These are phyloP conservation scores for Pseudopyricularia cyperi DNA, from an alignment of 2,329 filamentous ascomycete species.

Conservation along the genomic window DNA sequence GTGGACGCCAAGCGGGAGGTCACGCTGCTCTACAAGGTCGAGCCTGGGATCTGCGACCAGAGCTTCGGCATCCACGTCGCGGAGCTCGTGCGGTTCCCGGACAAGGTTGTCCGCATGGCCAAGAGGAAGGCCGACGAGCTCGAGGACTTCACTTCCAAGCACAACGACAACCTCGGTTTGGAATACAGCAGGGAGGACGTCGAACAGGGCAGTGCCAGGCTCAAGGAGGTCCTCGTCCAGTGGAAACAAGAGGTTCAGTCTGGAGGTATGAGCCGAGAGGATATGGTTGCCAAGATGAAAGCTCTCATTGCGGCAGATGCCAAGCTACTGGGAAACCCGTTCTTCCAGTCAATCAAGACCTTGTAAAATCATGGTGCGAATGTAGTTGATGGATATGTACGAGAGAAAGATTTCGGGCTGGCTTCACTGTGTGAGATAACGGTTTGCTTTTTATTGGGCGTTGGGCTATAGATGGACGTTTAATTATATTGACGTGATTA, in stretches of 20 bases:
- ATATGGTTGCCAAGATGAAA: slow-evolving; percentile 67
- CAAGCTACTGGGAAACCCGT: slow-evolving; percentile 49
- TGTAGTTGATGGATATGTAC: not conserved
- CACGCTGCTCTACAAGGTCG: slow-evolving; percentile 91
- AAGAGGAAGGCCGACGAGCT: slow-evolving; percentile 96
- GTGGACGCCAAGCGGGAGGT: slow-evolving; percentile 59
- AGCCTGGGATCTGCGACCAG: slow-evolving; percentile 90
- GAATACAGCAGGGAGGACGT: slow-evolving; percentile 74
- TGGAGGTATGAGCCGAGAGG: slow-evolving; percentile 46
- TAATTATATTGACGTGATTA: too few relatives aligned
- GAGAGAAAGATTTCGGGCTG: not conserved
- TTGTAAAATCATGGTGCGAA: slow-evolving; percentile 18
- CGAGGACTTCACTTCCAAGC: slow-evolving; percentile 82
- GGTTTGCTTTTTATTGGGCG: not conserved
- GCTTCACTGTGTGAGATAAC: slow-evolving; percentile 3
- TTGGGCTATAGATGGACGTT: not conserved
- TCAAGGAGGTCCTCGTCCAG: slow-evolving; percentile 69
- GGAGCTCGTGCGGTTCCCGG: slow-evolving; percentile 88
- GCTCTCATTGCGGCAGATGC: slow-evolving; percentile 66
- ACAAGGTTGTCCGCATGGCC: slow-evolving; percentile 98
- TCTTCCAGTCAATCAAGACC: slow-evolving; percentile 54
- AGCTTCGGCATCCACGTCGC: slow-evolving; percentile 98
- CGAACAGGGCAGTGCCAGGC: slow-evolving; percentile 70
- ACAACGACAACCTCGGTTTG: slow-evolving; percentile 41
- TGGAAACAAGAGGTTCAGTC: slow-evolving; percentile 71